phyloP scores from a whole-genome alignment of 495 filamentous ascomycete species.

The Neurospora sp. region DNA sequence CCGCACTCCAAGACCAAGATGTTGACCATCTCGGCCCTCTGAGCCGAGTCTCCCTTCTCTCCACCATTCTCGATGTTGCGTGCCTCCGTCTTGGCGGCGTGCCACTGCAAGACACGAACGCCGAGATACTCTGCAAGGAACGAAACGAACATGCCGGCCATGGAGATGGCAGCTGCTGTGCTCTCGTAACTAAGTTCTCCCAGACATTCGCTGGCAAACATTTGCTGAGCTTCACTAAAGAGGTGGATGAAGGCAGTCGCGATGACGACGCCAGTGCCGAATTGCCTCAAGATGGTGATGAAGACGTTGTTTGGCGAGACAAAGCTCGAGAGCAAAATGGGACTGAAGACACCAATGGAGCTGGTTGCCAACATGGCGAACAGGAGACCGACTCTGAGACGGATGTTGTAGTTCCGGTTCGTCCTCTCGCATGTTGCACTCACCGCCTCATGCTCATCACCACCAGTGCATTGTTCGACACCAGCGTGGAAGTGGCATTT shows the following conservation, averaged over 20 bases:
- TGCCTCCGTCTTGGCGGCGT: slow-evolving; percentile 14
- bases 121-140: slow-evolving; percentile 52
- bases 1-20: slow-evolving; percentile 58
- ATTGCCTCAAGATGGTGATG: slow-evolving; percentile 52
- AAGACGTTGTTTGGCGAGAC: slow-evolving; percentile 21
- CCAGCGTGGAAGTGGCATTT: slow-evolving; percentile 60
- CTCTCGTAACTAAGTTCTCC: slow-evolving; percentile 50
- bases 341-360: slow-evolving; percentile 29
- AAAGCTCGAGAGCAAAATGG: slow-evolving; percentile 31
- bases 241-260: slow-evolving; percentile 64
- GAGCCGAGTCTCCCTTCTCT: neutral
- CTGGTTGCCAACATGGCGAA: slow-evolving; percentile 38
- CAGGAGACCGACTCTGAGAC: slow-evolving; percentile 47
- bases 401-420: slow-evolving; percentile 48
- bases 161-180: slow-evolving; percentile 50
- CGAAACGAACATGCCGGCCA: slow-evolving; percentile 55
- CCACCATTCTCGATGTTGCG: neutral
- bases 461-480: slow-evolving; percentile 47
- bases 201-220: slow-evolving; percentile 55
- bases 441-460: slow-evolving; percentile 20
- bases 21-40: slow-evolving; percentile 36
- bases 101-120: slow-evolving; percentile 37
- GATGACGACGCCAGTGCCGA: slow-evolving; percentile 65
- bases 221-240: slow-evolving; percentile 51
- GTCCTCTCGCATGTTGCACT: slow-evolving; percentile 30